These are phyloP conservation scores for Platismatia glauca DNA, from an alignment of 495 filamentous ascomycete genomes.

Conservation along the genomic window DNA sequence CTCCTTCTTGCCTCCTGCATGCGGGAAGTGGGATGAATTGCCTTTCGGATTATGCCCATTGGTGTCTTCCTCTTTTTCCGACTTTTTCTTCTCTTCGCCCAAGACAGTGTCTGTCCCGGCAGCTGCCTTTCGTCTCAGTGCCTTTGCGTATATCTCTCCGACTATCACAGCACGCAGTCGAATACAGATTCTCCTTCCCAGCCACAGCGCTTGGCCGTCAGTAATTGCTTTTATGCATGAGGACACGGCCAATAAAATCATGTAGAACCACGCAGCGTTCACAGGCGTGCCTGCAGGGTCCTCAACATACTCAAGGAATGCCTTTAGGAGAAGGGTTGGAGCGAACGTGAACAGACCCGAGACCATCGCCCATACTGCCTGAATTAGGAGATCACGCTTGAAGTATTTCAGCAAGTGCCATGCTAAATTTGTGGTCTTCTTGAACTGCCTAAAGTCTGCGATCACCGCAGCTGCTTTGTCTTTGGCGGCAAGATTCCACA, in stretches of 20 bases:
- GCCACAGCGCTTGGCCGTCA: slow-evolving; percentile 83
- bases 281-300: slow-evolving; percentile 65
- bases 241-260: slow-evolving; percentile 77
- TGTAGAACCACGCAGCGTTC: slow-evolving; percentile 94
- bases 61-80: slow-evolving; percentile 24
- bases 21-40: neutral
- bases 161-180: slow-evolving; percentile 89
- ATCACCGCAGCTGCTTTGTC: slow-evolving; percentile 79
- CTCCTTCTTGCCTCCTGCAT: slow-evolving; percentile 51
- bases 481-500: slow-evolving; percentile 84
- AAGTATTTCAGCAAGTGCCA: slow-evolving; percentile 82
- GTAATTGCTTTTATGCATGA: slow-evolving; percentile 68
- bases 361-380: slow-evolving; percentile 70
- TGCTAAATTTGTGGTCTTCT: slow-evolving; percentile 73
- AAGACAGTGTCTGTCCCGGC: slow-evolving; percentile 62
- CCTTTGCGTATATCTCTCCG: slow-evolving; percentile 96
- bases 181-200: slow-evolving; percentile 90
- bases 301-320: slow-evolving; percentile 89
- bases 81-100: slow-evolving; percentile 43
- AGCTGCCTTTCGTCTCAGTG: slow-evolving; percentile 82
- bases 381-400: slow-evolving; percentile 61
- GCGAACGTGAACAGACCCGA: slow-evolving; percentile 77
- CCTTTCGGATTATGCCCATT: neutral
- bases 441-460: slow-evolving; percentile 71
- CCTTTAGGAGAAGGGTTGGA: slow-evolving; percentile 82